Conservation (phyloP, 2,329 filamentous ascomycete species). For the Ophiosphaerella narmari region DNA sequence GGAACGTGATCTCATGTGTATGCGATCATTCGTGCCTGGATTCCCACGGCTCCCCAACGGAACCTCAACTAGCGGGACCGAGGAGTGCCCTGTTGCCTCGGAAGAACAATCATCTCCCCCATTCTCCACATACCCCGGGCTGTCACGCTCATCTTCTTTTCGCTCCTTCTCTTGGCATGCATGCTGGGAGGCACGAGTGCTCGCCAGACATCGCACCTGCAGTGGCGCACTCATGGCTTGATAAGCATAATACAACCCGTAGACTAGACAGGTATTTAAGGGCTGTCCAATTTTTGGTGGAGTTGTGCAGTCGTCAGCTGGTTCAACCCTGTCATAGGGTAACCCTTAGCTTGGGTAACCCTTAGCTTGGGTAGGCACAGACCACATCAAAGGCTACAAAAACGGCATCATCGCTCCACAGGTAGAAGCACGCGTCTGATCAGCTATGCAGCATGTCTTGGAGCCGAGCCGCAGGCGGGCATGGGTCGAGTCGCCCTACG, state of each 20-base stretch:
- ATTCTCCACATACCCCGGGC: neutral
- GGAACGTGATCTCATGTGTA: slow-evolving; percentile 2
- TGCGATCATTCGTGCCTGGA: too few species aligned
- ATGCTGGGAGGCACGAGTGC: slow-evolving; percentile 13
- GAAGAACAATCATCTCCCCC: neutral
- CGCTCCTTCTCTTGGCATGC: slow-evolving; percentile 1
- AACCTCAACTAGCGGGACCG: too few species aligned
- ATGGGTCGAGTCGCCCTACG: slow-evolving; percentile 54
- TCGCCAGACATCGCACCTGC: slow-evolving; percentile 26
- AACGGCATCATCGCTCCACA: slow-evolving; percentile 12
- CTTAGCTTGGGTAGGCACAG: slow-evolving; percentile 34
- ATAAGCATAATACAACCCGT: neutral
- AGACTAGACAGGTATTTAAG: neutral
- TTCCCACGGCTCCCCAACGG: too few species aligned
- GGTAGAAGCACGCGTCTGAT: slow-evolving; percentile 1
- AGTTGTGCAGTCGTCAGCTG: neutral
- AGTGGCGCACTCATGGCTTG: slow-evolving; percentile 21
- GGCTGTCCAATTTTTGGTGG: neutral
- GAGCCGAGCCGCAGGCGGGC: slow-evolving; percentile 28
- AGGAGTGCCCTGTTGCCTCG: neutral
- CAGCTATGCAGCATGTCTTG: slow-evolving; percentile 38
- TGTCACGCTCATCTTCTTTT: neutral
- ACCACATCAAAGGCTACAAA: slow-evolving; percentile 18
- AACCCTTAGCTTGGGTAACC: slow-evolving; percentile 24
- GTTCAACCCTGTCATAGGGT: neutral